phyloP scores from a whole-genome alignment of 1,284 basidiomycete genomes.

The Ceratobasidium sp. region DNA sequence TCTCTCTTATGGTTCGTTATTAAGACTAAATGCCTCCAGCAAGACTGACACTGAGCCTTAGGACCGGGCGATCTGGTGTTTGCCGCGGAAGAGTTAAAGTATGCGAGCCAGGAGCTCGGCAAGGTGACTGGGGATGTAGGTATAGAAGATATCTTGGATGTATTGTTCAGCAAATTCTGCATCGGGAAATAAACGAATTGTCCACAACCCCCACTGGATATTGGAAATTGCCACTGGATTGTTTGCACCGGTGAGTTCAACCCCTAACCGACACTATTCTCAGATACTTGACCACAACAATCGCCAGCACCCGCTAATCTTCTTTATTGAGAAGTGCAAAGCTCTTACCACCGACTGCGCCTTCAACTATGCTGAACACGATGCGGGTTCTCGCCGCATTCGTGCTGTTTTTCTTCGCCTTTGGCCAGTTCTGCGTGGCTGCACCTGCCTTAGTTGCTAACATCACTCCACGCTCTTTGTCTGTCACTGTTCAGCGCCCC shows the following conservation, averaged over 20 bases:
- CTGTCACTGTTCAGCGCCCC: constrained; percentile 14
- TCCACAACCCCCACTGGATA: not conserved
- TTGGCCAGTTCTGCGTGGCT: constrained; percentile 34
- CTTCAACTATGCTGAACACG: constrained; percentile 13
- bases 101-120: constrained; percentile 83
- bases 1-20: constrained; percentile 61
- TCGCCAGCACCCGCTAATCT: not conserved
- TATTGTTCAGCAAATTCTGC: constrained; percentile 84
- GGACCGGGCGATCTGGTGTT: constrained; percentile 71
- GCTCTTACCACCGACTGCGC: no score
- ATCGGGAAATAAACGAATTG: constrained; percentile 72
- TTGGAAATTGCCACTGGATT: constrained; percentile 9
- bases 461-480: constrained; percentile 12
- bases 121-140: constrained; percentile 78
- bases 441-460: not conserved
- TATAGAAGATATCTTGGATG: constrained; percentile 82
- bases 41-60: constrained; percentile 6
- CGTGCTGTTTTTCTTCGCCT: constrained; percentile 10
- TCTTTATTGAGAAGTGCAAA: no score
- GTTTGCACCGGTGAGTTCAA: constrained; percentile 13
- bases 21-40: not conserved
- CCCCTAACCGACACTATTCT: constrained; percentile 15
- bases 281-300: constrained; percentile 18
- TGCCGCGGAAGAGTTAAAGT: constrained; percentile 85
- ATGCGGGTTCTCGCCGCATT: constrained; percentile 22